These are phyloP conservation scores for Phialophora expanda DNA, from an alignment of 2,329 filamentous ascomycete genomes.

Conservation along the genomic window DNA sequence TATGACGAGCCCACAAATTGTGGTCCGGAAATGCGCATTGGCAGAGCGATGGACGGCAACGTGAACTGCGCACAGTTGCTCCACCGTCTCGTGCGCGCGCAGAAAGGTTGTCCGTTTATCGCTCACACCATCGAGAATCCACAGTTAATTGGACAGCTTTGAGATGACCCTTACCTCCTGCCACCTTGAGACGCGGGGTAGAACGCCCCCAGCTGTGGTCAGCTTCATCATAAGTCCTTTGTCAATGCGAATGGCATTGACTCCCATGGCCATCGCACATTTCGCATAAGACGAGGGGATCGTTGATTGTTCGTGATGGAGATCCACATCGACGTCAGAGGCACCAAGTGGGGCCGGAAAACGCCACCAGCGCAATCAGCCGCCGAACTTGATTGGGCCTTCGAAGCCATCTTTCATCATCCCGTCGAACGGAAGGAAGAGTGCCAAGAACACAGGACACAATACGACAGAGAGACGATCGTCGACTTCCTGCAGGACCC, in stretches of 20 bases:
- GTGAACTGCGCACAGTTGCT: background rate
- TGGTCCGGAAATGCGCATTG: slow-evolving; percentile 10
- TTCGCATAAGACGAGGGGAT: background rate
- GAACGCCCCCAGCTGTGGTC: slow-evolving; percentile 10
- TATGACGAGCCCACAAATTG: slow-evolving; percentile 17
- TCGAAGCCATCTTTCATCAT: slow-evolving; percentile 4
- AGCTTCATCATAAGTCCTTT: slow-evolving; percentile 21
- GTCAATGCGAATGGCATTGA: slow-evolving; percentile 5
- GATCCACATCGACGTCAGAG: slow-evolving; percentile 32
- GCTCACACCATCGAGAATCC: background rate
- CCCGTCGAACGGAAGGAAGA: background rate
- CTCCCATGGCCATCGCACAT: background rate
- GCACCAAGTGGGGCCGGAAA: slow-evolving; percentile 15
- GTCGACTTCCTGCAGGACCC: background rate
- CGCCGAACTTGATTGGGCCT: slow-evolving; percentile 6
- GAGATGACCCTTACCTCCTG: background rate
- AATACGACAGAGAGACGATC: slow-evolving; percentile 2
- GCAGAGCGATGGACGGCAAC: background rate
- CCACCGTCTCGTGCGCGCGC: slow-evolving; percentile 9
- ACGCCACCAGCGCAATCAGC: background rate
- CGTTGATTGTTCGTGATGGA: background rate
- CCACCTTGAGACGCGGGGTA: slow-evolving; percentile 14
- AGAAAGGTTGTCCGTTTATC: background rate
- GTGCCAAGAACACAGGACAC: slow-evolving; percentile 8
- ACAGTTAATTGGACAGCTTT: background rate